Base-by-base conservation (phyloP, 805 yeast species). In the Ogataea wickerhamii region DNA sequence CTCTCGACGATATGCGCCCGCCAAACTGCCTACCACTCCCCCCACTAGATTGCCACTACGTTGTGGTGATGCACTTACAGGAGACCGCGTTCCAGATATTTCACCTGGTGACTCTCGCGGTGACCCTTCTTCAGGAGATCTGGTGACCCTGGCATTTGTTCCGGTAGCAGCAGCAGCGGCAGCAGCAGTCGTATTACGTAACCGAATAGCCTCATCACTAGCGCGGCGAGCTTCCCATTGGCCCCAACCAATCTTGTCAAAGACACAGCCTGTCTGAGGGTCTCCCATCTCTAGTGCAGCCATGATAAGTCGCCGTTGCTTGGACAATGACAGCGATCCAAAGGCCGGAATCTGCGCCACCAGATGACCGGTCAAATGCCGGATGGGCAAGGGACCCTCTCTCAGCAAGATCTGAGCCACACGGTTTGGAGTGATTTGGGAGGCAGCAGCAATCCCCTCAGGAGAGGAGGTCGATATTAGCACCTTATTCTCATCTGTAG, bases 241-340 rank as follows among this genome's bases (percentile, higher is more conserved):
- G 43, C 98, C 98, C 98, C 98, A 89, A 17, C 97, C 96, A 22
- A 89, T 87, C 64, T 89, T 89, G 55, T 87, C 95, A 64, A 89
- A 89, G 12, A 82, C 76, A 29, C 84, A 80, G 41, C 73, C 71
- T 39, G 76, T 80, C 28, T 60, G 67, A 1, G 70, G 49, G 52
- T 79, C 86, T 7, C 85, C 83, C 47, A 76, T 74, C 51, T 87
- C 96, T 63, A 89, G 73, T 27, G 89, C 93, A 11, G 88, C 79
- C 82, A 89, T 89, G 21, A 89, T 89, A 40, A 89, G 72, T 43
- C 97, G 71, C 55, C 97, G 74, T 63, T 89, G 96, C 56, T 89
- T 89, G 8, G 95, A 85, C 16, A 87, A 70, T 2, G 94, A 83
- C 40, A 89, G 66, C 47, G 76, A 76, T 39, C 86, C 87, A 59